Evolutionary conservation across 2,329 filamentous ascomycete species (phyloP), one percentile per base, ranked within the genome.

Genomic region (Trichoderma gracile): DNA sequence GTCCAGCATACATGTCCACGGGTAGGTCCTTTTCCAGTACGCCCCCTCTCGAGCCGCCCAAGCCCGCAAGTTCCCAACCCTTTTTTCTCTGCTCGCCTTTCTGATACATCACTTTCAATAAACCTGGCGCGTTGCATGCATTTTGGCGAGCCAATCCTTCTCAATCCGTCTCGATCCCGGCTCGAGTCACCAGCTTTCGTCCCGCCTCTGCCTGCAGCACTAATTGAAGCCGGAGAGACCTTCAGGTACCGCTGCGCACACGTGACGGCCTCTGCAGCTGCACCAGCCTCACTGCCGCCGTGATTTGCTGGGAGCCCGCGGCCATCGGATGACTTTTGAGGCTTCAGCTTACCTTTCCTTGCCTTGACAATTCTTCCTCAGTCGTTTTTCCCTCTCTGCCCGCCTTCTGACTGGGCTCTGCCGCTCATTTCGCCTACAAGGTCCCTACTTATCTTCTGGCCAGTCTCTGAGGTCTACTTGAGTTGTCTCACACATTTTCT

Each of bases 261-360:
- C 56, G 56, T 59, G 56, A 59, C 56, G 5, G 27, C 19, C 3
- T 14, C n/a, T 30, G 15, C 45, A 59, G 17, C 56, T 23, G 56
- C 55, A n/a, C 45, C 19, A n/a, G 15, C 40, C 49, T 52, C 49
- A 21, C 12, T 38, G 30, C 33, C 33, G 33, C 33, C 12, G 10
- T 38, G 33, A 38, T 38, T 38, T 14, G 33, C 33, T 38, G 33
- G 33, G 10, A 38, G 10, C 33, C 33, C 33, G 12, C 33, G 14
- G 33, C 12, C 33, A 38, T 38, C 33, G 33, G 12, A 38, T 38
- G 33, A 52, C 49, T 33, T 52, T 19, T 17, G 27, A 50, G 45
- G 45, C 56, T 49, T 49, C 56, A 50, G 40, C 54, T 33, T 5
- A 27, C 45, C 25, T n/a, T n/a, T n/a, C n/a, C n/a, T n/a, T n/a